Evolutionary conservation across 164 flowering plant genomes (phyloP), one percentile per base, ranked within the genome.

Genomic region (Taxillus chinensis): DNA sequence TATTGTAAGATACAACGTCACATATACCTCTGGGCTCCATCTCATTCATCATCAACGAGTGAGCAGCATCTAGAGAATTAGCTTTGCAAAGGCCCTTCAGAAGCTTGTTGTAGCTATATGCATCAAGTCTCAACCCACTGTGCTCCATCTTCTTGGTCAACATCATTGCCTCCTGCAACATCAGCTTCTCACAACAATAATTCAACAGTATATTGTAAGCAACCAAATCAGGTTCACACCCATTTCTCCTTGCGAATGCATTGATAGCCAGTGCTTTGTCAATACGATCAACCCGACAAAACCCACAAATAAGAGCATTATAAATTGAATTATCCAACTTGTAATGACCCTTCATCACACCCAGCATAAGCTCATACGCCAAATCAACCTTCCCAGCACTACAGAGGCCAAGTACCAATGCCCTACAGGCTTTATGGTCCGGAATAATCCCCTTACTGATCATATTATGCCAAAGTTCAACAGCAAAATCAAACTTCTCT

Each of bases 41-140:
- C 70, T 73, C 79, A 37, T 71, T 76, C 62, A 73, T 75, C 79
- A 93, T 71, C 61, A 95, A 60, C 66, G 17, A 38, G 72, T 86
- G 83, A 38, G 97, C 97, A 74, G 75, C 80, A 60, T 87, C 84
- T 14, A 72, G 65, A 64, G 71, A 74, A 17, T 86, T 85, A 51
- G 89, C 87, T 62, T 79, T 79, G 73, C 97, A 95, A 57, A 81
- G 77, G 27, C 96, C 95, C 74, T 89, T 95, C n/a, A 95, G 74
- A 45, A 95, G 73, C 69, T 86, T 87, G 66, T 95, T 95, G 68
- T 91, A 95, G 71, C 93, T 91, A 67, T 82, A 91, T 38, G 48
- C 70, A 80, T 91, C 97, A 14, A 89, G 93, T 65, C 68, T 59
- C 60, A 82, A 68, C 64, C 89, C 90, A 71, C 66, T 71, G 45